phyloP scores from a whole-genome alignment of 257 asterid species.

The Ajuga chamaepitys region DNA sequence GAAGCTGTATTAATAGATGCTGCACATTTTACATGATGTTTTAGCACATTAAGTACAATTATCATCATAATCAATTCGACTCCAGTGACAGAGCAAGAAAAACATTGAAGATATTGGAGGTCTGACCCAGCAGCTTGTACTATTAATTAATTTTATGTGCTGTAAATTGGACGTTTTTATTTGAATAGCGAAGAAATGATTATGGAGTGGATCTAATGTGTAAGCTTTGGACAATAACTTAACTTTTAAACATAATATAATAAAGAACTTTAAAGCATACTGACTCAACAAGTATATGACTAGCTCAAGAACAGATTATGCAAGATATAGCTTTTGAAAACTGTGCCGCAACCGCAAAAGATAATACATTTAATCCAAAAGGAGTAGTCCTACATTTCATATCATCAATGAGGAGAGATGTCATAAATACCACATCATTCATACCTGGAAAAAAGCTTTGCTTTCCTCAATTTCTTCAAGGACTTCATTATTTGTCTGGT shows the following conservation, averaged over 20 bases:
- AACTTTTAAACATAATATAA: neutral
- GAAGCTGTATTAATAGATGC: too few relatives aligned
- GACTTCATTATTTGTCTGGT: constrained; percentile 56
- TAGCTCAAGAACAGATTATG: neutral
- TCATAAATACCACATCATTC: constrained; percentile 7
- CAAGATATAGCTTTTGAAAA: neutral
- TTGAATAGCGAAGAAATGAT: neutral
- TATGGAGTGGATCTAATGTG: neutral
- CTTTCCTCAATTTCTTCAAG: constrained; percentile 98
- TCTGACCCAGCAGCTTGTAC: neutral
- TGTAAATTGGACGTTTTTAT: constrained; percentile 3
- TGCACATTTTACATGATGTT: too few relatives aligned
- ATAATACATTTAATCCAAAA: neutral
- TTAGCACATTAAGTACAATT: constrained; percentile 1
- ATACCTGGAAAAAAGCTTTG: constrained; percentile 92
- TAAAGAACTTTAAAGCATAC: neutral
- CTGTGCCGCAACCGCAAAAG: neutral
- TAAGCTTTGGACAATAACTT: neutral
- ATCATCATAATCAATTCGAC: neutral
- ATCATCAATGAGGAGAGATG: neutral
- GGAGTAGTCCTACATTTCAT: neutral
- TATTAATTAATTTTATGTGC: neutral
- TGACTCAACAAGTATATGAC: neutral
- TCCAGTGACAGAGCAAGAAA: neutral
- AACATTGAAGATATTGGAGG: neutral